phyloP scores from a whole-genome alignment of 805 yeast genomes.

The Candida pseudoglaebosa region DNA sequence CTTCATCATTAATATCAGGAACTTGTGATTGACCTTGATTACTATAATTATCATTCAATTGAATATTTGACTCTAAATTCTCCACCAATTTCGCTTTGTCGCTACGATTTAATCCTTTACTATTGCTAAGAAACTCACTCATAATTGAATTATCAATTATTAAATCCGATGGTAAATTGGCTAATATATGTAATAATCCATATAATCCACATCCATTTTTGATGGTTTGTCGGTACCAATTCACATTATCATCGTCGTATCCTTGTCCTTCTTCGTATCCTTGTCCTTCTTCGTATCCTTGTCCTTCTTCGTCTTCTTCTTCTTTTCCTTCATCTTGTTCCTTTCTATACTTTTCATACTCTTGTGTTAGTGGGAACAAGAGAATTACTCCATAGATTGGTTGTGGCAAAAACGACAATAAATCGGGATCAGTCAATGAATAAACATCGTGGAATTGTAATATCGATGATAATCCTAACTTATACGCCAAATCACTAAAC shows the following conservation, averaged over 20 bases:
- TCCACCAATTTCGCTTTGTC: slow-evolving; percentile 39
- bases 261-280: slow-evolving; percentile 28
- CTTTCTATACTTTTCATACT: slow-evolving; percentile 51
- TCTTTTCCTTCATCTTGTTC: slow-evolving; percentile 30
- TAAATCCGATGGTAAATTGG: slow-evolving; percentile 45
- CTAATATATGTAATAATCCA: slow-evolving; percentile 66
- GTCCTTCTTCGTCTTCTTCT: slow-evolving; percentile 44
- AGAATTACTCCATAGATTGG: slow-evolving; percentile 76
- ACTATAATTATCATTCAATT: slow-evolving; percentile 43
- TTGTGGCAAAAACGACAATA: slow-evolving; percentile 74
- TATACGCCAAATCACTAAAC: slow-evolving; percentile 63
- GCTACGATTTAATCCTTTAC: background rate
- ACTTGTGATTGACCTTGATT: slow-evolving; percentile 63
- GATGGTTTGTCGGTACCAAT: slow-evolving; percentile 86
- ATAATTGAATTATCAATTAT: slow-evolving; percentile 36
- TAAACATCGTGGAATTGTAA: slow-evolving; percentile 75
- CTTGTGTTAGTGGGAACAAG: slow-evolving; percentile 72
- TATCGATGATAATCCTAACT: slow-evolving; percentile 61
- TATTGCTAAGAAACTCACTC: slow-evolving; percentile 5
- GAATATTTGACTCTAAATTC: slow-evolving; percentile 36
- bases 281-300: slow-evolving; percentile 40
- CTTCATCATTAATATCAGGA: slow-evolving; percentile 50
- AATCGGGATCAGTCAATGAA: slow-evolving; percentile 80
- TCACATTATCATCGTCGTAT: slow-evolving; percentile 25
- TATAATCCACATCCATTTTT: slow-evolving; percentile 91